Evolutionary conservation across 139 green algal genomes (phyloP), one percentile per base, ranked within the genome.

Genomic region (Tetradesmus obliquus): DNA sequence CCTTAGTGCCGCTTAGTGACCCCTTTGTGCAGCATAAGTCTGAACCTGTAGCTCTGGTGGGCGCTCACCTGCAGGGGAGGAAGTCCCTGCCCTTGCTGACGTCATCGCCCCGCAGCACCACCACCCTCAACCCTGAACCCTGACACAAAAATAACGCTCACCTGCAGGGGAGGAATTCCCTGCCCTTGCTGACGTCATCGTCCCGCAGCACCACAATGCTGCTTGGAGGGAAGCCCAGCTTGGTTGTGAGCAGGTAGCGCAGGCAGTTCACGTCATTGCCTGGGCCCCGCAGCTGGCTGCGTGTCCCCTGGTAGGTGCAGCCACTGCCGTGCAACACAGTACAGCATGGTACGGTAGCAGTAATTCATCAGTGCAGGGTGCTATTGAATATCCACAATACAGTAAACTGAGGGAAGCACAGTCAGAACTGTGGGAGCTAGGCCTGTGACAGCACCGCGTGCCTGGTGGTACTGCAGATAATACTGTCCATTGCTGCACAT

Each of bases 201-300:
- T 82, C 86, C 15, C 86, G 24, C 62, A 82, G 66, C 62, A 90
- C 45, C 2, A 90, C 32, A 3, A 90, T 82, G 51, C 20, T 45
- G 5, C 8, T 55, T 2, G 55, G 51, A 1, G 5, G 1, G 17
- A 60, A 82, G 45, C 86, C 86, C 15, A 82, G 53, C 20, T 54
- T 62, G 51, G 17, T 84, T 1, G 5, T 90, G 12, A 82, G 86
- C 86, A 82, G 86, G 66, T 71, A 55, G 8, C 58, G 19, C 53
- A 91, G 58, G 87, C 87, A 91, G 20, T 74, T 54, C 13, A 84
- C 72, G 53, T 91, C 87, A 57, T 91, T 91, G 72, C 57, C 12
- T 7, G 87, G 72, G 17, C 72, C 87, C 3, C 87, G 71, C 20
- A 91, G 87, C n/a, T 74, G 51, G 1, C 54, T 55, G 5, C 55